Base-by-base conservation (phyloP, 192 early-diverging fungal species). In the Backusella parvicylindrica region DNA sequence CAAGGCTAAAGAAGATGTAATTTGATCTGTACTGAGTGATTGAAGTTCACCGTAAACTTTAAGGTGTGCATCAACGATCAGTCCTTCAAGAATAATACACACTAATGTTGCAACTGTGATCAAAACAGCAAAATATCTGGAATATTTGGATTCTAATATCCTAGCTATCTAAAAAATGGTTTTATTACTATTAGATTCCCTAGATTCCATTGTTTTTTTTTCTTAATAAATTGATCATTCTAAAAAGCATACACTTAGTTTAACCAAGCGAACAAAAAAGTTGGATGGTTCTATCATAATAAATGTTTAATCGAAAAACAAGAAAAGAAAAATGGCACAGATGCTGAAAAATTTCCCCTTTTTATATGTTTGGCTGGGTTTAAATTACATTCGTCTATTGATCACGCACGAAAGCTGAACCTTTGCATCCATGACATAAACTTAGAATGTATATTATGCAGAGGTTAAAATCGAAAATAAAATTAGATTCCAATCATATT, bases 11-110 rank as follows among this genome's bases (percentile, higher is more conserved):
- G 53, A 60, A 26, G 53, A 60, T 23, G 53, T 60, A 23, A 60
- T 60, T n/a, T 60, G 9, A 26, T 60, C 53, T 28, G 53, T 3
- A 28, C 53, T 60, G 53, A 60, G 53, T 28, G 53, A 60, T 60
- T 60, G 53, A 26, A 70, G 16, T 18, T 36, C 33, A 21, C 21
- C 15, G 30, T 70, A 43, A 1, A 70, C 50, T 31, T 69, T 53
- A 18, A 68, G 18, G 31, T 69, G 74, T 13, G 74, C 63, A 38
- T 75, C 23, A 1, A 69, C 35, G 18, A 75, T 53, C 31, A 75
- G 16, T 5, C 31, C 47, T 43, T 75, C 74, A 3, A 75, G 35
- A 40, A 69, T 37, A 18, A 75, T 69, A 38, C 74, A 75, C 2
- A 69, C 30, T 37, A 75, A 5, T 16, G 74, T 67, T 56, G 66